Evolutionary conservation across 2,329 filamentous ascomycete species (phyloP).

Genomic region (Ciborinia camelliae): DNA sequence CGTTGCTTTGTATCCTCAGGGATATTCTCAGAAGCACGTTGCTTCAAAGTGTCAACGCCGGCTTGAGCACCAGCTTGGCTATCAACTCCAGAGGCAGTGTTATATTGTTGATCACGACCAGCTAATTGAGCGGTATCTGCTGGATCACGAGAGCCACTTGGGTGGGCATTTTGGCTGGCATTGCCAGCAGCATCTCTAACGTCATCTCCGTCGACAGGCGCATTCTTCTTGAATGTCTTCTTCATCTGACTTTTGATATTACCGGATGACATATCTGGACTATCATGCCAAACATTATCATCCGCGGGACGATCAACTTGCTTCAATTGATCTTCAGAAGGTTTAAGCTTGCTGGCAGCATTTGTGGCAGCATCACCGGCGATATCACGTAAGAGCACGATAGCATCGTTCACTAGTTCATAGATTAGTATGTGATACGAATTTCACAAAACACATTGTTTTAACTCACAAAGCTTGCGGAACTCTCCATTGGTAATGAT

Average conservation of each 20-base stretch:
- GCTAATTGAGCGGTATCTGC: conserved; percentile 49
- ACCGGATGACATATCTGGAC: conserved; percentile 69
- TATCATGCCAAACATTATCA: conserved; percentile 92
- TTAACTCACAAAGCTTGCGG: conserved; percentile 29
- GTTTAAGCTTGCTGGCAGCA: conserved; percentile 71
- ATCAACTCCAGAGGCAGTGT: conserved; percentile 49
- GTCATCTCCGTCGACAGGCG: conserved; percentile 53
- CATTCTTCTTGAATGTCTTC: conserved; percentile 52
- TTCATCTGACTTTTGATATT: conserved; percentile 67
- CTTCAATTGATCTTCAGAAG: conserved; percentile 69
- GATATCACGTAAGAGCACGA: conserved; percentile 80
- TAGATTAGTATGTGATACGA: conserved; percentile 26
- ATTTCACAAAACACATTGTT: not conserved
- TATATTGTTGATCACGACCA: conserved; percentile 46
- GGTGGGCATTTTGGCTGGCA: conserved; percentile 55
- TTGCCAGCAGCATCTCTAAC: conserved; percentile 57
- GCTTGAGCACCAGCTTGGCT: conserved; percentile 45
- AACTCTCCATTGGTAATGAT: conserved; percentile 90
- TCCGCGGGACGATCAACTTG: conserved; percentile 81
- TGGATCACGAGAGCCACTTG: conserved; percentile 52
- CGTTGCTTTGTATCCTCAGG: conserved; percentile 58
- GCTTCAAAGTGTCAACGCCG: conserved; percentile 44
- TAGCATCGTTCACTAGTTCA: conserved; percentile 66
- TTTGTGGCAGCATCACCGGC: conserved; percentile 84
- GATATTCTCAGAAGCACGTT: conserved; percentile 59